phyloP scores from a whole-genome alignment of 2,329 filamentous ascomycete species.

The Curvularia eragrostidis region DNA sequence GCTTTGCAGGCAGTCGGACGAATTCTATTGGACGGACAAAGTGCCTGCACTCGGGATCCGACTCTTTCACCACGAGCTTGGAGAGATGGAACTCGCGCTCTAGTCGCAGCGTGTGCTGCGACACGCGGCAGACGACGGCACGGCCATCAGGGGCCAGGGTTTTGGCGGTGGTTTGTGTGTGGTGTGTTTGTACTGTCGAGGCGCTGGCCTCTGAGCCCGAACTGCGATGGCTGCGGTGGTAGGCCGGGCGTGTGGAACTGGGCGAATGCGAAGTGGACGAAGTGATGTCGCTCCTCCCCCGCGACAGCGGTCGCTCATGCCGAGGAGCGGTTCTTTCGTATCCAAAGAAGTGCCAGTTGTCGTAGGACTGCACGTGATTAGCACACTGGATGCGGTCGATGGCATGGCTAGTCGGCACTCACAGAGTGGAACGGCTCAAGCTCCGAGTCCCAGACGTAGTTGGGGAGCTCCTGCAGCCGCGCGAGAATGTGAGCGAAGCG shows the following conservation, averaged over 20 bases:
- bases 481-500: constrained; percentile 44
- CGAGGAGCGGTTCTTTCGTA: constrained; percentile 31
- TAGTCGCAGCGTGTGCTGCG: constrained; percentile 79
- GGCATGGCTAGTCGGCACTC: constrained; percentile 13
- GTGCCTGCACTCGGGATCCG: constrained; percentile 75
- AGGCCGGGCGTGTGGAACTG: constrained; percentile 38
- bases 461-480: constrained; percentile 48
- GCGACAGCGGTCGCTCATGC: constrained; percentile 31
- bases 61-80: constrained; percentile 72
- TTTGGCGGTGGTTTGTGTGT: constrained; percentile 57
- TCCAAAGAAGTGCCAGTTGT: constrained; percentile 75
- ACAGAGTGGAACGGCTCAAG: constrained; percentile 57
- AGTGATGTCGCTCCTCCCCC: constrained; percentile 34
- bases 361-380: constrained; percentile 67
- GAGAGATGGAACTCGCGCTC: constrained; percentile 87
- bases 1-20: constrained; percentile 70
- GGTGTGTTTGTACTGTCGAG: constrained; percentile 55
- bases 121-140: constrained; percentile 80
- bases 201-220: constrained; percentile 47
- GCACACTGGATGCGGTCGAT: constrained; percentile 5
- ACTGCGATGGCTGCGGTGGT: constrained; percentile 40
- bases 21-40: constrained; percentile 84
- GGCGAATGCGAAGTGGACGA: constrained; percentile 40
- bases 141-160: constrained; percentile 47
- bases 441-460: constrained; percentile 51